Percentiles rank a stretch among this genome's conserved stretches.
Evolutionary conservation across 2,329 filamentous ascomycete species (phyloP).

Genomic region (Myriosclerotinia curreyana): DNA sequence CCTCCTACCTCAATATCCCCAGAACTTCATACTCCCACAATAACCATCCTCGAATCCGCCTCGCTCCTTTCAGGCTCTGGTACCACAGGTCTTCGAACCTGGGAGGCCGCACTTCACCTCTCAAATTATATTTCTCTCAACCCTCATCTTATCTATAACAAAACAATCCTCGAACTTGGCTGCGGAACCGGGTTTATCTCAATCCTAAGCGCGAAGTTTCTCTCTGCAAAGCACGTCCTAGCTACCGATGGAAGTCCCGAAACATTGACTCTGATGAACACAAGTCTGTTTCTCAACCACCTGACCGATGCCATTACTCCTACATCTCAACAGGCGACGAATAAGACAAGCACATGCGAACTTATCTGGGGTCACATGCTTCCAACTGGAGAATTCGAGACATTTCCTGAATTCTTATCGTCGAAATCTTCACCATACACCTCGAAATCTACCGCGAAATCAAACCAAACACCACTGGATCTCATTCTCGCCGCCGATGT

Average conservation of each 20-base stretch:
- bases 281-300: conserved; percentile 66
- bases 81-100: conserved; percentile 75
- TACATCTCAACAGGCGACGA: conserved; percentile 25
- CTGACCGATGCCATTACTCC: conserved; percentile 41
- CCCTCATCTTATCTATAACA: conserved; percentile 45
- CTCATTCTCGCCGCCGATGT: conserved; percentile 73
- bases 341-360: conserved; percentile 56
- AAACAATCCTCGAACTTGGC: conserved; percentile 67
- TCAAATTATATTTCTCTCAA: conserved; percentile 60
- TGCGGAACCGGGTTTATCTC: conserved; percentile 75
- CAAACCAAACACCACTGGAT: conserved; percentile 49
- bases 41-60: conserved; percentile 68
- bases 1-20: not conserved
- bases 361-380: conserved; percentile 45
- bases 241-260: conserved; percentile 73
- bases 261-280: conserved; percentile 64
- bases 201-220: conserved; percentile 67
- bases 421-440: conserved; percentile 7
- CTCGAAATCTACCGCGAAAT: not conserved
- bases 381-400: conserved; percentile 40
- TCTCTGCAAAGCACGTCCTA: conserved; percentile 57
- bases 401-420: conserved; percentile 15
- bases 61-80: conserved; percentile 66
- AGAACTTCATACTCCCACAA: conserved; percentile 33
- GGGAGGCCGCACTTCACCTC: conserved; percentile 75